Base-by-base conservation (phyloP, 2,329 filamentous ascomycete genomes). In the Aspergillus puulaauensis region DNA sequence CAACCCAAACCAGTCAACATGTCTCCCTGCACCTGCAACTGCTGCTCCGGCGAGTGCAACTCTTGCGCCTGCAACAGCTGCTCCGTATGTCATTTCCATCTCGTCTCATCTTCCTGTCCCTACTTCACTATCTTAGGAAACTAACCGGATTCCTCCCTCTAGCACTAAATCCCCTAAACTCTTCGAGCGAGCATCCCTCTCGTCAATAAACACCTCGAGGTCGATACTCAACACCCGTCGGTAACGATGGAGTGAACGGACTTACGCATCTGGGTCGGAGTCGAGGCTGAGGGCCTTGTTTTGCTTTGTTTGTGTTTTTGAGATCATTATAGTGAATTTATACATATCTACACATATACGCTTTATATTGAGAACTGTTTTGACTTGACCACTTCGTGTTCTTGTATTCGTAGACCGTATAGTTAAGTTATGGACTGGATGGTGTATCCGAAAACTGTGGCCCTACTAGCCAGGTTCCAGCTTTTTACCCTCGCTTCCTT, bases 21-120 rank as follows among this genome's bases (percentile, higher is more conserved):
- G 74, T 67, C 66, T 72, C 74, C 74, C 69, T 77, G 73, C 69
- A 49, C 57, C 50, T 77, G 75, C 73, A 73, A 70, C 72, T 72
- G 70, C 71, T 76, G 73, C 73, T 63, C 68, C 62, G 71, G 72
- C 62, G 60, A 71, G 55, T 77, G 75, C 73, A 71, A 69, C 63
- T 68, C 67, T 54, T 77, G 75, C 73, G 68, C 71, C 49, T 77
- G 75, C 73, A 54, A 27, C 52, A 64, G 54, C 63, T 77, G 75
- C 74, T 65, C 48, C 43, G 75, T 77, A 70, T 61, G 56, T 40
- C 6, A n/a, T 19, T 8, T 6, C 35, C n/a, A 27, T 37, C 27
- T 14, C 35, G 17, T 15, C n/a, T 40, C 50, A 17, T 19, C 23
- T 35, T 44, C 9, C 21, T 37, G 14, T 7, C 35, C 14, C n/a